Base-by-base conservation (phyloP, 345 rosid species). In the Aurinia saxatilis region DNA sequence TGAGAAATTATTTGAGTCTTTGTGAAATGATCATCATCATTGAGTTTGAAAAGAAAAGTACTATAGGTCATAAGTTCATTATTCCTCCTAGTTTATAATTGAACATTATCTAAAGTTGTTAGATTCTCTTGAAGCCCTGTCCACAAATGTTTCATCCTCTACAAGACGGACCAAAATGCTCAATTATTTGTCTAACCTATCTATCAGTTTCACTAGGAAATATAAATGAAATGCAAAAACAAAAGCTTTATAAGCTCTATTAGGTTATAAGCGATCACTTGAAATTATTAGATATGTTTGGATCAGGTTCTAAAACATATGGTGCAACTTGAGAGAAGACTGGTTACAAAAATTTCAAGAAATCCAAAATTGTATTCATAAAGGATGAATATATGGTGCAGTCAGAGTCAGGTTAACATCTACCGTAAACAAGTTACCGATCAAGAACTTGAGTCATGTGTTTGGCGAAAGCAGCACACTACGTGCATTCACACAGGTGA, bases 371-470 rank as follows among this genome's bases (percentile, higher is more conserved):
- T 25, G 38, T 50, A 50, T 50, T 25, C 46, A 53, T 44, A 45
- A n/a, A 18, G 33, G 6, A 63, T 63, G 41, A 14, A 10, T 3
- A 44, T 34, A 54, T 44, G 54, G 13, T 53, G 16, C 41, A 21
- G n/a, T 23, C 3, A 65, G 25, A 2, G 5, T 56, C 30, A n/a
- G 7, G 21, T 40, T 63, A 51, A 41, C 9, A 63, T 40, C 40
- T 23, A 23, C 27, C 27, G 27, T 23, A 23, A 23, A 23, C 5
- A 23, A 23, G 27, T 23, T 23, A 11, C n/a, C 57, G 41, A 56
- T 56, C 50, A 57, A 37, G 64, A 57, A 66, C 35, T 57, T 40
- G 59, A 10, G 45, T 50, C 72, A 67, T 67, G 72, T 59, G 31
- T 59, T 50, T 45, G n/a, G 38, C 35, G 60, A n/a, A 57, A 35